These are phyloP conservation scores for Viola pubescens DNA, from an alignment of 441 rosid species.

Conservation along the genomic window DNA sequence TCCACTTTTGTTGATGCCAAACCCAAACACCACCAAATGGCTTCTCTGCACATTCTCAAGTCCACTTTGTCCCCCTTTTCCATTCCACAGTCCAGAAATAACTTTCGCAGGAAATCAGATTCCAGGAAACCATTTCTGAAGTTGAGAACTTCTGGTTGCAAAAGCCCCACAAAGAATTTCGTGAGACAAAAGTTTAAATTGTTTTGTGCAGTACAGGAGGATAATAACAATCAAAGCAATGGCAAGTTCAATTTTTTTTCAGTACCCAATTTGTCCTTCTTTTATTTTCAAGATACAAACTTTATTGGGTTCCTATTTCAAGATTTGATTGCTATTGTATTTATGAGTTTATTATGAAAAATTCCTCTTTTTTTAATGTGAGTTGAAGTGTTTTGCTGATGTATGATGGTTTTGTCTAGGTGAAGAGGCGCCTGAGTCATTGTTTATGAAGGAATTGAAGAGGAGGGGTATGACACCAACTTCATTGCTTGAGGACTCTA, in stretches of 20 bases:
- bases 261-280: not conserved
- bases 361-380: not conserved
- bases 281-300: not conserved
- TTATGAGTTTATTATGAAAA: not conserved
- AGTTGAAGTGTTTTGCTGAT: not conserved
- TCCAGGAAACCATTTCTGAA: slow-evolving; percentile 28
- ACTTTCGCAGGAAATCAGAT: slow-evolving; percentile 33
- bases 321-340: too few relatives aligned
- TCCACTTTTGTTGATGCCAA: slow-evolving; percentile 14
- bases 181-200: slow-evolving; percentile 29
- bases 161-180: slow-evolving; percentile 15
- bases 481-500: slow-evolving; percentile 62
- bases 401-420: slow-evolving; percentile 26
- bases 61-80: slow-evolving; percentile 38
- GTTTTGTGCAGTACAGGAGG: slow-evolving; percentile 43
- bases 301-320: not conserved
- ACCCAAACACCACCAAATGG: slow-evolving; percentile 21
- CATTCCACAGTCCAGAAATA: slow-evolving; percentile 27
- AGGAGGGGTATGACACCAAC: slow-evolving; percentile 90
- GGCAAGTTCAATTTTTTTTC: slow-evolving; percentile 32
- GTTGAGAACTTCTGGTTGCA: slow-evolving; percentile 18
- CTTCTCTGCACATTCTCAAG: slow-evolving; percentile 36
- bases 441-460: slow-evolving; percentile 88
- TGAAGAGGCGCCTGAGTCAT: slow-evolving; percentile 89
- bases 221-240: slow-evolving; percentile 45